Conservation (phyloP, 2,329 filamentous ascomycete species). For the Bipolaris victoriae region DNA sequence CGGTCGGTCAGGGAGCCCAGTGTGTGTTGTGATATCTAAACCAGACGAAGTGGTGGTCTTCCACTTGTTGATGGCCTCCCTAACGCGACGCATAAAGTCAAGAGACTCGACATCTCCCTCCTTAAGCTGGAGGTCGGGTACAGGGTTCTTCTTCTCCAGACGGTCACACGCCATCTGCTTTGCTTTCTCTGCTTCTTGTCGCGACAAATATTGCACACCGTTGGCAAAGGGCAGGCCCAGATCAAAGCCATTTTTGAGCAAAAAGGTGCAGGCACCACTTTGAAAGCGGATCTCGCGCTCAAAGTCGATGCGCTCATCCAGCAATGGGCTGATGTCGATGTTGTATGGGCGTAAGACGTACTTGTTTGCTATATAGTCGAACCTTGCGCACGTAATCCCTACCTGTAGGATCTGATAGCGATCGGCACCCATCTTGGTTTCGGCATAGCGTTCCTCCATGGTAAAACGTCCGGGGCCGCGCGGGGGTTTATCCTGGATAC, state of each 20-base stretch:
- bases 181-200: constrained; percentile 61
- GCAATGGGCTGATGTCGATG: constrained; percentile 65
- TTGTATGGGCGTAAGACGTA: constrained; percentile 70
- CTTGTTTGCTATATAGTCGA: constrained; percentile 55
- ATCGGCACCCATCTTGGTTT: constrained; percentile 66
- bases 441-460: constrained; percentile 66
- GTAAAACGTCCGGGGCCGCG: constrained; percentile 52
- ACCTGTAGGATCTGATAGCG: constrained; percentile 69
- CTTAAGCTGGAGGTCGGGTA: constrained; percentile 57
- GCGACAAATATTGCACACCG: constrained; percentile 68
- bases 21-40: constrained; percentile 41
- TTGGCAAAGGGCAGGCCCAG: constrained; percentile 61
- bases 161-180: constrained; percentile 54
- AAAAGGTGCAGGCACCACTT: constrained; percentile 66
- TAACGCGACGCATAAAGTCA: constrained; percentile 57
- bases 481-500: constrained; percentile 47
- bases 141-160: constrained; percentile 45
- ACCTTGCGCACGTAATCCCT: constrained; percentile 69
- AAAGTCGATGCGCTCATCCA: constrained; percentile 60
- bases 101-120: constrained; percentile 60
- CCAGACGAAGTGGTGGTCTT: constrained; percentile 26
- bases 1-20: constrained; percentile 30
- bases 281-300: constrained; percentile 66
- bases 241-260: constrained; percentile 64
- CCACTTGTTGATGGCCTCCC: constrained; percentile 57